These are phyloP conservation scores for Trichoderma parareesei DNA, from an alignment of 495 filamentous ascomycete species.

Conservation along the genomic window DNA sequence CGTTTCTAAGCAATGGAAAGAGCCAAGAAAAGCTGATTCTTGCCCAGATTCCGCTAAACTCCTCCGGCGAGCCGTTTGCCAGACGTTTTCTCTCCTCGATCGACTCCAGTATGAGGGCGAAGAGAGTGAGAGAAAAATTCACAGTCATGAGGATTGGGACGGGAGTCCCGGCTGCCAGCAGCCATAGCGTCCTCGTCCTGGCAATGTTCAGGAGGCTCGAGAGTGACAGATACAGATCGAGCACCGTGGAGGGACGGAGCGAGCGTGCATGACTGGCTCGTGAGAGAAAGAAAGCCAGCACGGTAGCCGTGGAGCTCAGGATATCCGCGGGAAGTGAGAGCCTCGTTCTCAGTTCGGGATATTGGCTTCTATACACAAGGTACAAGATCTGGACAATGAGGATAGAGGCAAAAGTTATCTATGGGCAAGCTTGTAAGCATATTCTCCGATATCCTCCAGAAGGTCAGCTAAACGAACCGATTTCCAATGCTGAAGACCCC, in stretches of 20 bases:
- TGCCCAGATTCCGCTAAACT: not conserved
- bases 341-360: not conserved
- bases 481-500: not conserved
- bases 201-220: not conserved
- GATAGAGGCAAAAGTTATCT: not conserved
- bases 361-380: not conserved
- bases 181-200: not conserved
- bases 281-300: not conserved
- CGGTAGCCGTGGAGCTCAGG: not conserved
- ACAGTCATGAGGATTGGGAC: not conserved
- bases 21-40: slow-evolving; percentile 4
- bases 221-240: not conserved
- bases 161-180: not conserved
- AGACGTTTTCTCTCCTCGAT: not conserved
- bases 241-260: not conserved
- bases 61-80: not conserved
- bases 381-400: not conserved
- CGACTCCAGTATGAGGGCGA: not conserved
- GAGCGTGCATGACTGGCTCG: not conserved
- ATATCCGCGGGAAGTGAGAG: not conserved
- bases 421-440: not conserved
- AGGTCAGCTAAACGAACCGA: not conserved
- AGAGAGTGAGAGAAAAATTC: not conserved
- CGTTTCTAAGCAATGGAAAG: not conserved
- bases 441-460: not conserved